phyloP scores from a whole-genome alignment of 768 basidiomycete genomes.

The Mycena albidolilacea region DNA sequence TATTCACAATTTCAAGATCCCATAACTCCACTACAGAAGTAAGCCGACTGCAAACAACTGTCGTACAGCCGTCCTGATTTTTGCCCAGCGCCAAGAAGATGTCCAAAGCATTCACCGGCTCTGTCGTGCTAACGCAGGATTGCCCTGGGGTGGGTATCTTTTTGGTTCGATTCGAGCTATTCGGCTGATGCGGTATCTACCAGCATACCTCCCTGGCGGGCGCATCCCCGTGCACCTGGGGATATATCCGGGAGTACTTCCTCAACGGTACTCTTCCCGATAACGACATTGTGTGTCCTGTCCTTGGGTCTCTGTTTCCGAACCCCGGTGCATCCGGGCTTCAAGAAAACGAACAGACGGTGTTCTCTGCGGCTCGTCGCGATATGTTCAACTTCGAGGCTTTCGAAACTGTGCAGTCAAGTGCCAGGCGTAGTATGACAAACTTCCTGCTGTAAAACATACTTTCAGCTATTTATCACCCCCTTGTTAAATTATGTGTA shows the following conservation, averaged over 20 bases:
- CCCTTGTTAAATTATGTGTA: too few relatives aligned
- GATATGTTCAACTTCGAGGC: not conserved
- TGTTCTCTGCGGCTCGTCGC: not conserved
- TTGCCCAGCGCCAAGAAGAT: conserved; percentile 56
- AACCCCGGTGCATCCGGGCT: too few relatives aligned
- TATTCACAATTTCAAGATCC: conserved; percentile 31
- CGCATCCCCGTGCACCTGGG: conserved; percentile 26
- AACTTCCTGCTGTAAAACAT: not conserved
- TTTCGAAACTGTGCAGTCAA: not conserved
- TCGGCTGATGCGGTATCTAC: not conserved
- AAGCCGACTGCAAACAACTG: not conserved
- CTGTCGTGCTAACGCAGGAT: conserved; percentile 59
- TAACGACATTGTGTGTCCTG: not conserved
- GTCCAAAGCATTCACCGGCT: conserved; percentile 52
- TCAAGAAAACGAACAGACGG: not conserved
- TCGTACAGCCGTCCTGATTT: not conserved
- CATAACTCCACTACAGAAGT: conserved; percentile 36
- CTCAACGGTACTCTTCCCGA: conserved; percentile 25
- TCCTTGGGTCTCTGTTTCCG: not conserved
- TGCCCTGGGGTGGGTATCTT: conserved; percentile 53
- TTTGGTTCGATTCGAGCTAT: too few relatives aligned
- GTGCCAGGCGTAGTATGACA: too few relatives aligned
- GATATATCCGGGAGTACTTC: conserved; percentile 37
- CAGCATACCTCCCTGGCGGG: conserved; percentile 12
- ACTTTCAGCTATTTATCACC: conserved; percentile 3